phyloP scores from a whole-genome alignment of 495 filamentous ascomycete species.

The Acidiella bohemica region DNA sequence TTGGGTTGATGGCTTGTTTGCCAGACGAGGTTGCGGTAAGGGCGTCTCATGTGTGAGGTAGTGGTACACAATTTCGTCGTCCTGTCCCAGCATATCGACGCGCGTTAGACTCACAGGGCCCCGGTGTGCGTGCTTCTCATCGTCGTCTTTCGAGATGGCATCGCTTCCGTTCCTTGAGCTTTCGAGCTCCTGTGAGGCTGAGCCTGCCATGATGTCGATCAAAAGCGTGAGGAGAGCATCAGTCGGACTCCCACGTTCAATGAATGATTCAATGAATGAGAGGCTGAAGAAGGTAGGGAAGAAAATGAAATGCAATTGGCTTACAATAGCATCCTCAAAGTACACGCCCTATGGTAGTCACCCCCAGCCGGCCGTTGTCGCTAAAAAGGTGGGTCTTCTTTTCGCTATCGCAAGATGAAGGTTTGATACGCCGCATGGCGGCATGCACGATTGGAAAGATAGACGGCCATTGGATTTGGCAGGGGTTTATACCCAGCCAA shows the following conservation, averaged over 20 bases:
- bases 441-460: too few species aligned
- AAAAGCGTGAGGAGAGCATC: too few species aligned
- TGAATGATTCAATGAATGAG: background rate
- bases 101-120: background rate
- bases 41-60: slow-evolving; percentile 63
- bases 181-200: slow-evolving; percentile 19
- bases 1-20: slow-evolving; percentile 27
- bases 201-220: slow-evolving; percentile 22
- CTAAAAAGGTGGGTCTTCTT: too few species aligned
- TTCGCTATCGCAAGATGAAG: too few species aligned
- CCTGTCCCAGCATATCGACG: background rate
- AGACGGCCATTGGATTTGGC: too few species aligned
- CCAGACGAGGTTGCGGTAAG: slow-evolving; percentile 44
- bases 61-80: slow-evolving; percentile 42
- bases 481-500: too few species aligned
- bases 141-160: slow-evolving; percentile 1
- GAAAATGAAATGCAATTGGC: background rate
- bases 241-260: too few species aligned
- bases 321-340: background rate
- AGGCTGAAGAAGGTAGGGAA: background rate
- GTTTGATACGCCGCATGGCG: too few species aligned
- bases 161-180: slow-evolving; percentile 10
- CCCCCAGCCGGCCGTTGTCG: too few species aligned
- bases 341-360: too few species aligned
- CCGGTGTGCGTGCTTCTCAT: background rate